These are phyloP conservation scores for Alternaria infectoria DNA, from an alignment of 2,329 filamentous ascomycete genomes.

Conservation along the genomic window DNA sequence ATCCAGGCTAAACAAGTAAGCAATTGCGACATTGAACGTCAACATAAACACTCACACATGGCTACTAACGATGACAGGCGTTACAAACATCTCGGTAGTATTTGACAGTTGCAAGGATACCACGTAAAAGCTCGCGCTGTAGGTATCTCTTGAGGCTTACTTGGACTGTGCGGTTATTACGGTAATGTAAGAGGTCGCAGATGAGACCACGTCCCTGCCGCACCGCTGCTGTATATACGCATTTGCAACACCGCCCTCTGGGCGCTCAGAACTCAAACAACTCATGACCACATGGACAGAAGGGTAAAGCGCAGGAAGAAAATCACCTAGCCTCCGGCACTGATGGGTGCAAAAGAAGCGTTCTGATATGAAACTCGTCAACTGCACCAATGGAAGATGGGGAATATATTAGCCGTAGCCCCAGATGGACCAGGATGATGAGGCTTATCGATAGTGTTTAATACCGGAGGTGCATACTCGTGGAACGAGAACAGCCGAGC, in stretches of 20 bases:
- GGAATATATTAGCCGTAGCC: constrained; percentile 24
- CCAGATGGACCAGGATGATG: constrained; percentile 18
- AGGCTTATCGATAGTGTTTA: constrained; percentile 36
- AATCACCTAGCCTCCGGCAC: constrained; percentile 17
- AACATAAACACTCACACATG: constrained; percentile 21
- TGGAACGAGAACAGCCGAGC: constrained; percentile 30
- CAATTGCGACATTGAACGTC: neutral
- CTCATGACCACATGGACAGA: constrained; percentile 11
- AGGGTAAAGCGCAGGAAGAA: constrained; percentile 16
- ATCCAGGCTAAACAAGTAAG: constrained; percentile 23
- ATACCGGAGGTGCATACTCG: constrained; percentile 21
- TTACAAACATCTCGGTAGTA: constrained; percentile 24
- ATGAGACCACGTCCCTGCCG: constrained; percentile 2
- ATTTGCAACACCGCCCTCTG: neutral
- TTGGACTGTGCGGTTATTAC: neutral
- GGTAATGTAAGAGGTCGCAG: neutral
- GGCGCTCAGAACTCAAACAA: neutral
- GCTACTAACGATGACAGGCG: constrained; percentile 16
- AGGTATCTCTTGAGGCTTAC: neutral
- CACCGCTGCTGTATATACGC: constrained; percentile 16
- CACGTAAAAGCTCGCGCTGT: neutral
- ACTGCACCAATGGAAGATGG: constrained; percentile 18
- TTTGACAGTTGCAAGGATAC: neutral
- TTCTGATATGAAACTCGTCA: constrained; percentile 26
- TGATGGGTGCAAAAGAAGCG: constrained; percentile 18